Percentiles rank a stretch among this genome's conserved stretches.
phyloP scores from a whole-genome alignment of 805 yeast species.

The Cephaloascus fragrans region DNA sequence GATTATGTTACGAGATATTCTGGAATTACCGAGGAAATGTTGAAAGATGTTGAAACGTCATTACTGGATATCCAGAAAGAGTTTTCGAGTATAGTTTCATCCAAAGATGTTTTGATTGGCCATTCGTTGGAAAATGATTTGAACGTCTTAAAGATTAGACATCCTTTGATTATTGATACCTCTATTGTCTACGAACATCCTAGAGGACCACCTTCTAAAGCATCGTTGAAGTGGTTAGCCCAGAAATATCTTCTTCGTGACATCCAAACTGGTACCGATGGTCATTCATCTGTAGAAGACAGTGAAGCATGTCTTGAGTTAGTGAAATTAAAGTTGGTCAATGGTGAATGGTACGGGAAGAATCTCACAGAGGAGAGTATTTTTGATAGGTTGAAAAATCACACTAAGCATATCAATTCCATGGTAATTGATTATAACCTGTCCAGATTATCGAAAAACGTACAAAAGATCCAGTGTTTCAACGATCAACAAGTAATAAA shows the following conservation, averaged over 20 bases:
- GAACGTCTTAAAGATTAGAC: slow-evolving; percentile 58
- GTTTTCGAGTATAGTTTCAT: slow-evolving; percentile 32
- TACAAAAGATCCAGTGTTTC: slow-evolving; percentile 27
- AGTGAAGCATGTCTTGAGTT: slow-evolving; percentile 73
- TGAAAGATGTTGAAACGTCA: slow-evolving; percentile 54
- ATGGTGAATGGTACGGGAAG: slow-evolving; percentile 61
- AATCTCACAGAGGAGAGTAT: slow-evolving; percentile 30
- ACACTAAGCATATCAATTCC: slow-evolving; percentile 1
- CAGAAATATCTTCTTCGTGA: slow-evolving; percentile 38
- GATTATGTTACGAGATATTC: slow-evolving; percentile 81
- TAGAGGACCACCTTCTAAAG: slow-evolving; percentile 76
- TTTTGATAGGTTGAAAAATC: slow-evolving; percentile 24
- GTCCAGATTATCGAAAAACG: slow-evolving; percentile 1
- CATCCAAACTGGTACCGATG: slow-evolving; percentile 62
- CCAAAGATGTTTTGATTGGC: slow-evolving; percentile 67
- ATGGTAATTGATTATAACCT: slow-evolving; percentile 6
- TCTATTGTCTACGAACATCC: slow-evolving; percentile 66
- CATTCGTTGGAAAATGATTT: slow-evolving; percentile 87
- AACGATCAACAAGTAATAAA: slow-evolving; percentile 54
- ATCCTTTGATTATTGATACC: slow-evolving; percentile 74
- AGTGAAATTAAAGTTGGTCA: slow-evolving; percentile 54
- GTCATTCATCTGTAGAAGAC: slow-evolving; percentile 87
- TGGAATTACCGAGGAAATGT: slow-evolving; percentile 71
- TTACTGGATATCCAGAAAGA: slow-evolving; percentile 62
- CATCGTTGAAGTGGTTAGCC: slow-evolving; percentile 68